Evolutionary conservation across 2,329 filamentous ascomycete species (phyloP), one percentile per base, ranked within the genome.

Genomic region (Trichophyton mentagrophytes): DNA sequence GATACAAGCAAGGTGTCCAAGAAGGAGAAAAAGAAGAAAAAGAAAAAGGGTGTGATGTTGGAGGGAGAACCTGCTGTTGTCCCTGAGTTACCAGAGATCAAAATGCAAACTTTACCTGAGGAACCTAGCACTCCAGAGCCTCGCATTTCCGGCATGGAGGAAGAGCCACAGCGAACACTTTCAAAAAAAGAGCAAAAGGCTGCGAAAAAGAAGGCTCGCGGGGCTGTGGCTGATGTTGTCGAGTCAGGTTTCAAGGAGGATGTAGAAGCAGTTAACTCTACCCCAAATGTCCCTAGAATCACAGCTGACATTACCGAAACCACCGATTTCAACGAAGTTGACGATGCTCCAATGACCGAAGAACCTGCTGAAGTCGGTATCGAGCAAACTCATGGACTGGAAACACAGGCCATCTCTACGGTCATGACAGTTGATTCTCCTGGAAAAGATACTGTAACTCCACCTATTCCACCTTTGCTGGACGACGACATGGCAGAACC

Each of bases 1-100:
- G 15, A 22, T 51, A 5, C 36, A 15, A 57, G 38, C 5, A 17
- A 13, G 38, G 7, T 13, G 40, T 22, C 33, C 30, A 42, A 46
- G 30, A 30, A 47, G 51, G 27, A 59, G 30, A 27, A 58, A n/a
- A n/a, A 56, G 33, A 57, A 56, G 27, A 60, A 60, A 20, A 59
- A 27, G 15, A 61, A 60, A 36, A 53, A 60, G 47, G 47, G 13
- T n/a, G 20, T 38, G 17, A 22, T 33, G 3, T 25, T 30, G 5
- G 58, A 60, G 20, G 47, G 42, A 38, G 47, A 60, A 13, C 8
- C 44, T 27, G 25, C 17, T 13, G 40, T 40, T 42, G 27, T 5
- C 27, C 30, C 30, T 17, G 51, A 55, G n/a, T 13, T 36, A n/a
- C 51, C 51, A 36, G 51, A 17, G 15, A 20, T 11, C n/a, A 22